These are phyloP conservation scores for Jatropha multifida DNA, from an alignment of 441 rosid species.

Conservation along the genomic window DNA sequence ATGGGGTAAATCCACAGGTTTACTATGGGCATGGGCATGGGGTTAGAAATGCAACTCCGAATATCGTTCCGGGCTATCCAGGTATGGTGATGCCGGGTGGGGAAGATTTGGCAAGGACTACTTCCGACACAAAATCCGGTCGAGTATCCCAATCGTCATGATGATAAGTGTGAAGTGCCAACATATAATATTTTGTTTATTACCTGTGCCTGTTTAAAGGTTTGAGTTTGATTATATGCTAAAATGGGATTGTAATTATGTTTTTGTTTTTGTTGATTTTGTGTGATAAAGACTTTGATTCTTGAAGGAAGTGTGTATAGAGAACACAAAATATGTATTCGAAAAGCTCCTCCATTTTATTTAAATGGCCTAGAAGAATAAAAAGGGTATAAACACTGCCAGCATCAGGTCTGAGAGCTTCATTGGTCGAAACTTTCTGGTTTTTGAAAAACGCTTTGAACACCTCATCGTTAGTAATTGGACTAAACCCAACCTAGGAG, in stretches of 20 bases:
- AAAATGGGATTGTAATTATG: conserved; percentile 4
- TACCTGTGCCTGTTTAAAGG: background rate
- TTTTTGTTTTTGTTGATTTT: background rate
- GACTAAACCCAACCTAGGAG: too few species aligned
- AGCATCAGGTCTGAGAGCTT: too few species aligned
- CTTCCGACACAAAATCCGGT: conserved; percentile 41
- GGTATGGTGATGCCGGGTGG: conserved; percentile 56
- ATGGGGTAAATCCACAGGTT: conserved; percentile 52
- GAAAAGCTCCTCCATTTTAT: too few species aligned
- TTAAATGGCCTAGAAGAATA: too few species aligned
- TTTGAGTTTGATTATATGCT: background rate
- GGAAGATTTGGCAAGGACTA: conserved; percentile 47
- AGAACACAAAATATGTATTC: background rate
- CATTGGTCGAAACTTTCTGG: too few species aligned
- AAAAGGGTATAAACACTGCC: too few species aligned
- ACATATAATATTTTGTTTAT: background rate
- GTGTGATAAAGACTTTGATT: background rate
- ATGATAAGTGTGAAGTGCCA: background rate
- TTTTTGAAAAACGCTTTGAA: too few species aligned
- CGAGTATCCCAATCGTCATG: conserved; percentile 44
- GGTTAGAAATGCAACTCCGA: conserved; percentile 39
- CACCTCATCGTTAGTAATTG: too few species aligned
- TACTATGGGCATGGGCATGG: conserved; percentile 85
- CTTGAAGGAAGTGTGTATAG: background rate
- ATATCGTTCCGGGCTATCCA: conserved; percentile 47